Base-by-base conservation (phyloP, 2,329 filamentous ascomycete genomes). In the Hymenotorrendiella dingleyae region DNA sequence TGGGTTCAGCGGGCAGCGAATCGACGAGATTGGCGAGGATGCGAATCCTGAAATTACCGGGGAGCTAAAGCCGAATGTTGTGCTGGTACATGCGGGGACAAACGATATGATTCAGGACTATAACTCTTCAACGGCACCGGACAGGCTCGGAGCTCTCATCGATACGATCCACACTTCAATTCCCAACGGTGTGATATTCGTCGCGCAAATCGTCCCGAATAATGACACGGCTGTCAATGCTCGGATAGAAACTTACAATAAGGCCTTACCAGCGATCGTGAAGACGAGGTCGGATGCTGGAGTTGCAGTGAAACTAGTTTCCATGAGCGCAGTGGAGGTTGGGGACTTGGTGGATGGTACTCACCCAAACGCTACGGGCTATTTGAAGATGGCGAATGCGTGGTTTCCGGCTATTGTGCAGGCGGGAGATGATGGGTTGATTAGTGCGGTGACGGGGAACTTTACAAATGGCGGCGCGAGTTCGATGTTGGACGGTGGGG, bases 291-390 rank as follows among this genome's bases (percentile, higher is more conserved):
- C n/a, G 3, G 16, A 17, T 16, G 12, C 9, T 28, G 32, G 36
- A 1, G 21, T 24, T 7, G 22, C 17, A 6, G 37, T 41, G 4
- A 40, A 17, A 7, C 17, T 41, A 20, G 29, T 35, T 6, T 36
- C 36, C 4, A 44, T 40, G 30, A 14, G 12, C 5, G 19, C 7
- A 6, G 29, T 14, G 10, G 28, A 23, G 6, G 19, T 20, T n/a
- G 28, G 22, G 3, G 22, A 24, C 34, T 29, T 37, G 4, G 10
- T 28, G 5, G 42, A 44, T 14, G 42, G 42, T 7, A 34, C 24
- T n/a, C 42, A 39, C 27, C 41, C 41, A 7, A 43, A 43, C 24
- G 33, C 22, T n/a, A 10, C 8, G 6, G 41, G 41, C 12, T 43
- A 32, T 37, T 10, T 5, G 12, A 33, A 21, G 10, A 37, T 43